Percentiles rank a stretch among this genome's conserved stretches.
Evolutionary conservation across 192 early-diverging fungal species (phyloP).

Genomic region (Linnemannia hyalina): DNA sequence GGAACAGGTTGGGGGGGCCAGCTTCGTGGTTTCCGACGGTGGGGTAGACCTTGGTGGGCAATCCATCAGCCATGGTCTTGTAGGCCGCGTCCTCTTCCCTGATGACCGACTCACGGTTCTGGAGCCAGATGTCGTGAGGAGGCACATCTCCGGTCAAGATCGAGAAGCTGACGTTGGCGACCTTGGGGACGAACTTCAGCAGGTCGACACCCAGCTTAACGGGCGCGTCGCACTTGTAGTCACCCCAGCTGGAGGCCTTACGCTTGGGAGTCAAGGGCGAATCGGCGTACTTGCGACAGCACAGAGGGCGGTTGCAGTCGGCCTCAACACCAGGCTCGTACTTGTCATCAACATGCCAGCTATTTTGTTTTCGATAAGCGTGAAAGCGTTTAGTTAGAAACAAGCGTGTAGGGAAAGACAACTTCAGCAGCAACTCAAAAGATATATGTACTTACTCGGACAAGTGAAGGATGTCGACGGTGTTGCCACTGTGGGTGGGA

Average conservation of each 20-base stretch:
- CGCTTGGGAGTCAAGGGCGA: slow-evolving; percentile 55
- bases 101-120: slow-evolving; percentile 54
- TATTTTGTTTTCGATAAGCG: background rate
- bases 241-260: slow-evolving; percentile 56
- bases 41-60: slow-evolving; percentile 59
- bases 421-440: background rate
- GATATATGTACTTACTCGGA: slow-evolving; percentile 58
- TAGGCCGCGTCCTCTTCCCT: slow-evolving; percentile 56
- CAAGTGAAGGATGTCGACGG: slow-evolving; percentile 62
- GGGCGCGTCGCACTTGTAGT: slow-evolving; percentile 64
- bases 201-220: slow-evolving; percentile 60
- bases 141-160: slow-evolving; percentile 71
- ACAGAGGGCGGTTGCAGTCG: slow-evolving; percentile 63
- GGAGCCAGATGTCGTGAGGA: slow-evolving; percentile 68
- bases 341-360: slow-evolving; percentile 41
- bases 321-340: slow-evolving; percentile 58
- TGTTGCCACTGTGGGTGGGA: slow-evolving; percentile 34
- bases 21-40: slow-evolving; percentile 70
- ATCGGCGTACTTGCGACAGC: slow-evolving; percentile 63
- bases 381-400: no score
- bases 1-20: slow-evolving; percentile 63
- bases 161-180: slow-evolving; percentile 58
- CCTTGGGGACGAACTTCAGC: slow-evolving; percentile 60
- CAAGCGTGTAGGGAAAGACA: background rate
- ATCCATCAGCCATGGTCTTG: slow-evolving; percentile 38